Base-by-base conservation (phyloP, 352 stramenopile genomes). In the Sclerospora graminicola region DNA sequence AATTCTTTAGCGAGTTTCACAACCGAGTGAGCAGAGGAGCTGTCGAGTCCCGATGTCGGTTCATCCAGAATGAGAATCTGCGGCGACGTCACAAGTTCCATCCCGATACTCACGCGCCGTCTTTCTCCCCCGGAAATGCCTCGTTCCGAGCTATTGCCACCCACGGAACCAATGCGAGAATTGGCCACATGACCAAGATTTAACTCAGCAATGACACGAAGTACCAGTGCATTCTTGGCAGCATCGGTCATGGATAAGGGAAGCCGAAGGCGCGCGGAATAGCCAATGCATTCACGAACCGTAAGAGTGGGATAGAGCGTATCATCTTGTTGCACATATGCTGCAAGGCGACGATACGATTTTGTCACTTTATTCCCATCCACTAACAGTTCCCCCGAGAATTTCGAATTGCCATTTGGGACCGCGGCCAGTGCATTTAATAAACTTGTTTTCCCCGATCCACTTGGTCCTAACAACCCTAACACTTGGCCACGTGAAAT, bases 91-190 rank as follows among this genome's bases (percentile, higher is more conserved):
- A 97, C 86, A 43, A 97, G 84, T 52, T 97, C 89, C 71, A 95
- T 95, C 15, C 85, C 89, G 52, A 97, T 96, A 33, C 76, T 94
- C 21, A 96, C 85, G 15, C 93, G 73, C 18, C 95, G 89, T 24
- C 87, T 75, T 56, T 98, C 93, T 13, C 91, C 93, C 16, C 93
- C 91, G 40, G 84, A 96, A 23, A 98, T 77, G 16, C 94, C 94
- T 44, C 93, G 90, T 0, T 72, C 35, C 8, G 54, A 52, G 18
- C 44, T 63, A 11, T 18, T 52, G 8, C 56, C 56, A 18, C 46
- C 44, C 14, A 64, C 58, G 1, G 60, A 57, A 1, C 71, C 71
- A 28, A 91, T 84, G 1, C 73, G 64, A 9, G 69, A 59, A 21
- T 87, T 53, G 8, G 66, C 58, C 1, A 91, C 57, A 41, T 91